Conservation (phyloP, 2,329 filamentous ascomycete genomes). For the Scedosporium minutisporum region DNA sequence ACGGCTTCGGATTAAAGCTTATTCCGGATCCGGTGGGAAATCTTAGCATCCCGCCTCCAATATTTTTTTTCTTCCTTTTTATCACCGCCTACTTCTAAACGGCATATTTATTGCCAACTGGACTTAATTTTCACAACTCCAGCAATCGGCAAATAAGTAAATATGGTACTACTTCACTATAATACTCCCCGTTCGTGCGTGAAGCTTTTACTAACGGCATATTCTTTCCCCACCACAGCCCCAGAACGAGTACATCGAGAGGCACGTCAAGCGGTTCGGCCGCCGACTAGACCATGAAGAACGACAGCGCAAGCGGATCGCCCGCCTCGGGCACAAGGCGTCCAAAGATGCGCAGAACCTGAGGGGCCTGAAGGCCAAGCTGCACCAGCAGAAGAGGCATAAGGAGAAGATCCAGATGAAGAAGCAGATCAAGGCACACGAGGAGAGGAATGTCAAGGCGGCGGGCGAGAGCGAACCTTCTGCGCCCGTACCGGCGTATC, state of each 20-base stretch:
- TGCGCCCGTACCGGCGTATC: conserved; percentile 81
- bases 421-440: conserved; percentile 87
- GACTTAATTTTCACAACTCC: not conserved
- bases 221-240: conserved; percentile 38
- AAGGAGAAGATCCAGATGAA: conserved; percentile 98
- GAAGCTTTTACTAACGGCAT: not conserved
- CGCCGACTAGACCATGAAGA: conserved; percentile 71
- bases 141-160: not conserved
- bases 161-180: not conserved
- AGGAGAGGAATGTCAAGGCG: conserved; percentile 92
- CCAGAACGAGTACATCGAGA: conserved; percentile 70
- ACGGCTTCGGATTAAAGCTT: not conserved
- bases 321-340: conserved; percentile 80
- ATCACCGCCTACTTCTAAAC: not conserved
- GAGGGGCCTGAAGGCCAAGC: conserved; percentile 82
- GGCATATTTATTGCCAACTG: not conserved
- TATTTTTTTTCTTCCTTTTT: not conserved
- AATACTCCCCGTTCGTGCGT: not conserved
- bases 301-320: conserved; percentile 73
- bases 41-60: not conserved
- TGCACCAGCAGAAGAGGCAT: conserved; percentile 85
- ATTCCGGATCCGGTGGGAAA: not conserved
- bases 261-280: conserved; percentile 51
- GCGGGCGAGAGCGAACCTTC: conserved; percentile 68
- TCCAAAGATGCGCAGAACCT: conserved; percentile 90